Base-by-base conservation (phyloP, 495 filamentous ascomycete species). In the Talaromyces borbonicus region DNA sequence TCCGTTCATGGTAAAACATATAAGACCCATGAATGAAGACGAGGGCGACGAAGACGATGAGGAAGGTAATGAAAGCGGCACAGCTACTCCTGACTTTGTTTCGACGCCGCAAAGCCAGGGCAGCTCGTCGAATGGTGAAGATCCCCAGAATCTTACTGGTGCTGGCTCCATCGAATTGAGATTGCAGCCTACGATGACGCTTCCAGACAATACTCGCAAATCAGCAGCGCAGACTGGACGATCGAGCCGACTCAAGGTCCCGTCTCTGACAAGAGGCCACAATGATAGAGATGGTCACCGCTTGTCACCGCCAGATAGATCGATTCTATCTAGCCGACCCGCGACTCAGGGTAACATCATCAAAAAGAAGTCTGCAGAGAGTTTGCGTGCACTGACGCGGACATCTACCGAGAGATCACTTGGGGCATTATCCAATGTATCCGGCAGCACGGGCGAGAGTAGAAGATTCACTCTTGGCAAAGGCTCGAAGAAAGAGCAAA, bases 1-100 rank as follows among this genome's bases (percentile, higher is more conserved):
- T 22, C 86, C 90, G 4, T 86, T 90, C 60, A 78, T 90, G 62
- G 73, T 90, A 53, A 92, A 85, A 59, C 78, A 90, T 37, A 81
- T 83, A 55, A 67, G 80, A 46, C 73, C 82, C 0, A 43, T 67
- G 8, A 44, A 48, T 9, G 54, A 52, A 9, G 56, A 55, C 8
- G 71, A 73, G 39, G 68, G 59, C 2, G 76, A 73, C 0, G 71
- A 73, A 39, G 68, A 60, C 2, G 76, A 73, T 0, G 80, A 83
- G 22, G 77, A 79, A n/a, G 59, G 55, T 12, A 76, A 80, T 9
- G 77, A 82, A 12, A 77, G 77, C 12, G 62, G 59, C 27, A 68
- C 77, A 19, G 38, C 20, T 8, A 56, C 54, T 35, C 42, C 60
- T 54, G 57, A 56, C 5, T 55, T 58, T 20, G 46, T 52, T 8